phyloP scores from a whole-genome alignment of 352 stramenopile genomes.

The Globisporangium canariense region DNA sequence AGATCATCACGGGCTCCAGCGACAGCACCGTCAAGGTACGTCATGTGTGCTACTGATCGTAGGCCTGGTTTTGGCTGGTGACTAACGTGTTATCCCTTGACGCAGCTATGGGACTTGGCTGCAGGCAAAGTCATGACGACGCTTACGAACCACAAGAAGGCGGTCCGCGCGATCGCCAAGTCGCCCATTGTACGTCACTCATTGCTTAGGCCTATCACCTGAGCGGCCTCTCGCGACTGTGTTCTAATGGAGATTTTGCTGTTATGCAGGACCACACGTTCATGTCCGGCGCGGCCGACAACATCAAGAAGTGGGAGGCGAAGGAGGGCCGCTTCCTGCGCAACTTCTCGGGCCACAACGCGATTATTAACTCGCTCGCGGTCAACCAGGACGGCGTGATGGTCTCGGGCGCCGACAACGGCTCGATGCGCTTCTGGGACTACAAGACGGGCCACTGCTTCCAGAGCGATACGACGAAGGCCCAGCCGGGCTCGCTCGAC shows the following conservation, averaged over 20 bases:
- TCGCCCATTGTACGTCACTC: conserved; percentile 63
- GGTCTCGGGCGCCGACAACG: conserved; percentile 96
- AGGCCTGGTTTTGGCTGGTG: background rate
- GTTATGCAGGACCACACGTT: conserved; percentile 94
- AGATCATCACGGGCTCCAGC: conserved; percentile 90
- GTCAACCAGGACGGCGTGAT: conserved; percentile 98
- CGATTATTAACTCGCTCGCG: conserved; percentile 97
- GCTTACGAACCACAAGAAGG: conserved; percentile 99
- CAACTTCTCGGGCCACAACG: conserved; percentile 97
- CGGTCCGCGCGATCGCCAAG: conserved; percentile 89
- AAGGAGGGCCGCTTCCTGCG: conserved; percentile 95
- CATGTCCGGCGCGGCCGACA: conserved; percentile 95
- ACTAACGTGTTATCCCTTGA: background rate
- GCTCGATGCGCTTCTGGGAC: conserved; percentile 98
- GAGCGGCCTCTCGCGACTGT: background rate
- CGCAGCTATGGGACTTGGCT: conserved; percentile 96
- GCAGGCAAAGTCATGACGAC: conserved; percentile 98
- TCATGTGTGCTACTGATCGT: background rate
- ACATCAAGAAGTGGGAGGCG: conserved; percentile 98
- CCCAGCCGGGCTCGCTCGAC: conserved; percentile 95
- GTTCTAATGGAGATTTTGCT: background rate
- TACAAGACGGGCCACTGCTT: conserved; percentile 98
- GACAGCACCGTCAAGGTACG: conserved; percentile 93
- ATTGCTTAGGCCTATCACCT: background rate
- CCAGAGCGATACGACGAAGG: conserved; percentile 93